These are phyloP conservation scores for Sclerotinia trifoliorum DNA, from an alignment of 2,329 filamentous ascomycete genomes.

Conservation along the genomic window DNA sequence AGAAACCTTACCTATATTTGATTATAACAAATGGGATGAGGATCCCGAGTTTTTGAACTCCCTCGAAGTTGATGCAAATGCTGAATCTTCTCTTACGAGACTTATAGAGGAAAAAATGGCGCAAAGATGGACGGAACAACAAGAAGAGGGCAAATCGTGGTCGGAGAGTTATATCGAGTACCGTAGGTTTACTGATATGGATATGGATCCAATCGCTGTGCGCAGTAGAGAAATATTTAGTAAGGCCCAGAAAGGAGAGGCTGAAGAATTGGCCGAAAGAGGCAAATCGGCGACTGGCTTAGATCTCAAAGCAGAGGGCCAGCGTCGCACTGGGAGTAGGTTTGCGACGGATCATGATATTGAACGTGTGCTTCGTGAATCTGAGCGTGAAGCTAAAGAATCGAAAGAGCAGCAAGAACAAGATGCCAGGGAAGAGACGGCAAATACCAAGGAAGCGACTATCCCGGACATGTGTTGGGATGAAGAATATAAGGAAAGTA, in stretches of 20 bases:
- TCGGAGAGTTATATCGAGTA: conserved; percentile 34
- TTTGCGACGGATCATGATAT: conserved; percentile 73
- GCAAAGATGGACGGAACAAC: conserved; percentile 30
- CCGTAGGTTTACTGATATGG: conserved; percentile 37
- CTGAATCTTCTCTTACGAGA: conserved; percentile 29
- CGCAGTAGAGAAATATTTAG: conserved; percentile 36
- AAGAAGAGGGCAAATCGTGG: conserved; percentile 34
- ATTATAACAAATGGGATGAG: conserved; percentile 31
- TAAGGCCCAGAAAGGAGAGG: conserved; percentile 31
- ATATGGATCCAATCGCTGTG: conserved; percentile 35
- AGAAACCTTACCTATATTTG: conserved; percentile 33
- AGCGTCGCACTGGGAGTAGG: conserved; percentile 50
- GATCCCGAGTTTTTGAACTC: conserved; percentile 33
- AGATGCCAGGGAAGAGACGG: conserved; percentile 66
- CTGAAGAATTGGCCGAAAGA: conserved; percentile 34
- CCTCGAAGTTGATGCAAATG: conserved; percentile 28
- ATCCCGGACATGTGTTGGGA: conserved; percentile 70
- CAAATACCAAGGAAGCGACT: conserved; percentile 73
- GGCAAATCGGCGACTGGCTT: conserved; percentile 43
- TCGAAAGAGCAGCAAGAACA: conserved; percentile 64
- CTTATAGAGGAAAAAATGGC: conserved; percentile 25
- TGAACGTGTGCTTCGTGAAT: conserved; percentile 69
- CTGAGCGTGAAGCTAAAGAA: conserved; percentile 68
- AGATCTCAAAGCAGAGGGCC: conserved; percentile 57
- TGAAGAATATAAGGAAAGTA: conserved; percentile 56